Base-by-base conservation (phyloP, 2,329 filamentous ascomycete species). In the Penicillium psychrosexuale region DNA sequence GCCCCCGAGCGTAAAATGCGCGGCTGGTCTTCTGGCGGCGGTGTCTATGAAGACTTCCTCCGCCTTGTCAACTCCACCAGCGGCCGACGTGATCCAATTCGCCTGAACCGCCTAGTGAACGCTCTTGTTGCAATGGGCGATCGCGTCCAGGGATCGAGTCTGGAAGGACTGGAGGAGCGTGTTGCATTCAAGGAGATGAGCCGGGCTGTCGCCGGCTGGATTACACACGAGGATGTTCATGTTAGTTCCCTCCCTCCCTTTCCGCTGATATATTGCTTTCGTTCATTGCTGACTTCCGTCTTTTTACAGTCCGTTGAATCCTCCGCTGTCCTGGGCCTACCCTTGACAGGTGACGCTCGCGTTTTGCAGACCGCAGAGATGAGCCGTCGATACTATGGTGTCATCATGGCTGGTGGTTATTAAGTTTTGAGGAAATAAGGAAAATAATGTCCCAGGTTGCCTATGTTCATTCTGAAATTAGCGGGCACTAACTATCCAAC, bases 131-230 rank as follows among this genome's bases (percentile, higher is more conserved):
- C 61, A 3, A 70, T 76, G 63, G 74, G 75, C 12, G 71, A 73
- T 28, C 71, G 68, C 34, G 66, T 75, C 12, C 67, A 73, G 42
- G 71, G 84, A 7, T 74, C 87, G 22, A 82, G 85, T 39, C 80
- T 71, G 28, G 69, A 77, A 50, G 75, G 72, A 42, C 75, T 84
- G 58, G 73, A 85, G 59, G 82, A 89, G 67, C 78, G 84, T 50
- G 90, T 92, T 39, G 90, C 91, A 0, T 81, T 93, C 51, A 86
- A 87, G 60, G 91, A 95, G 67, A 96, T 96, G 82, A 88, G 87
- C 44, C 84, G 84, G 50, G 80, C 86, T 43, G 84, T 93, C 56
- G 89, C 88, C 9, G 82, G 82, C 58, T 82, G 85, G 69, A 82
- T 88, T 56, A 77, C 85, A 51, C 80, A 79, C 54, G 82, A 82